Evolutionary conservation across 108 stramenopile species (phyloP), one percentile per base, ranked within the genome.

Genomic region (Skeletonema costatum): DNA sequence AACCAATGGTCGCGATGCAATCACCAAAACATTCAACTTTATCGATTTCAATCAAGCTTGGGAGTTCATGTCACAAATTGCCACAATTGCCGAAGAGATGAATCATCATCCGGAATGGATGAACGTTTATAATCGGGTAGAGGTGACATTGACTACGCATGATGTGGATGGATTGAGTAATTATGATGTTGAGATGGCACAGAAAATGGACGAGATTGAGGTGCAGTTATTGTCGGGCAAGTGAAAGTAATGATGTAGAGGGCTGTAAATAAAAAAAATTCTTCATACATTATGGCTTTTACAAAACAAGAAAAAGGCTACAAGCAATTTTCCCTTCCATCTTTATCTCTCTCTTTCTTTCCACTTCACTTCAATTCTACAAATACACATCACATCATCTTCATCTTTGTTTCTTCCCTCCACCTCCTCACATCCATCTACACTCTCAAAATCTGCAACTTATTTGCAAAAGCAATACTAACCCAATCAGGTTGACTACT

Each of bases 21-120:
- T 97, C 42, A 67, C 56, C 10, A 95, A 94, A 71, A 92, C 91
- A 2, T 97, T 90, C 73, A 62, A 83, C 46, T 96, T 98, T 73
- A 69, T 84, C 14, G 91, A 95, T 83, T 98, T 97, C 72, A 60
- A 60, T 21, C 89, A 96, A 86, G 98, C 98, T 9, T 99, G 95
- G 92, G 78, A 86, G 12, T 99, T 99, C 82, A 98, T 99, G 98
- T 78, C 85, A 6, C 85, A 94, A 17, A 77, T 88, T 4, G 97
- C 98, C 21, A 64, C 92, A 13, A 44, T 95, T 70, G 97, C 97
- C 14, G 97, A 99, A 77, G 89, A 97, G 84, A 93, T 93, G 86
- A 90, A 97, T 87, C 98, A 99, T 80, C 98, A 99, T 87, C 98
- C 98, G 17, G 98, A 99, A 83, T 99, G 98, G 98, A 94, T 90